Evolutionary conservation across 2,329 filamentous ascomycete genomes (phyloP).

Genomic region (Cryphonectria japonica): DNA sequence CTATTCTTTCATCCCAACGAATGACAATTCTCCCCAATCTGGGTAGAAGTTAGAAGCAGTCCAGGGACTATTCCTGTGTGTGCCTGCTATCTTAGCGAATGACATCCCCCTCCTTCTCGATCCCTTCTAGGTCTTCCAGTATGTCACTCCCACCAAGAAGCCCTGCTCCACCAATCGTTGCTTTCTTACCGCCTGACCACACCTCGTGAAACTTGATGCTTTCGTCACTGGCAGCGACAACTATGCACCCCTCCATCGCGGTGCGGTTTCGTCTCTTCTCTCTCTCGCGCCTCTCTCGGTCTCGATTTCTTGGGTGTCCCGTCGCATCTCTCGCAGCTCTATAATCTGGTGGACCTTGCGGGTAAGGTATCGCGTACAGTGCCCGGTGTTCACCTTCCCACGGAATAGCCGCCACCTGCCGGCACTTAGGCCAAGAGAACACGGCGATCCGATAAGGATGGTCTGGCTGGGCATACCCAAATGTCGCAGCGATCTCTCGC

Average conservation of each 20-base stretch:
- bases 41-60: neutral
- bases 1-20: slow-evolving; percentile 34
- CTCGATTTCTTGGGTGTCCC: slow-evolving; percentile 41
- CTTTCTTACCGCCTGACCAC: slow-evolving; percentile 70
- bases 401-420: slow-evolving; percentile 81
- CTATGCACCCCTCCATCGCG: slow-evolving; percentile 77
- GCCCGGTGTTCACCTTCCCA: slow-evolving; percentile 81
- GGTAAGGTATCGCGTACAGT: slow-evolving; percentile 86
- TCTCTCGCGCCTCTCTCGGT: slow-evolving; percentile 32
- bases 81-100: slow-evolving; percentile 61
- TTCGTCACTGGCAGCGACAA: slow-evolving; percentile 89
- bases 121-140: slow-evolving; percentile 78
- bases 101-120: slow-evolving; percentile 72
- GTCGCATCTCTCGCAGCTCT: slow-evolving; percentile 44
- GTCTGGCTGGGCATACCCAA: slow-evolving; percentile 90
- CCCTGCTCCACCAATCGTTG: slow-evolving; percentile 56
- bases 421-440: slow-evolving; percentile 92
- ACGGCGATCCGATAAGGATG: slow-evolving; percentile 89
- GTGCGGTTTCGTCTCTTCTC: slow-evolving; percentile 55
- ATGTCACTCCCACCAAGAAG: slow-evolving; percentile 83
- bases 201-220: slow-evolving; percentile 96
- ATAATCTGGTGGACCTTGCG: slow-evolving; percentile 48
- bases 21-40: slow-evolving; percentile 36
- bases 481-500: slow-evolving; percentile 88
- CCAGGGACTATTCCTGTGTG: neutral